phyloP scores from a whole-genome alignment of 2,329 filamentous ascomycete genomes.

The Calonectria naviculata region DNA sequence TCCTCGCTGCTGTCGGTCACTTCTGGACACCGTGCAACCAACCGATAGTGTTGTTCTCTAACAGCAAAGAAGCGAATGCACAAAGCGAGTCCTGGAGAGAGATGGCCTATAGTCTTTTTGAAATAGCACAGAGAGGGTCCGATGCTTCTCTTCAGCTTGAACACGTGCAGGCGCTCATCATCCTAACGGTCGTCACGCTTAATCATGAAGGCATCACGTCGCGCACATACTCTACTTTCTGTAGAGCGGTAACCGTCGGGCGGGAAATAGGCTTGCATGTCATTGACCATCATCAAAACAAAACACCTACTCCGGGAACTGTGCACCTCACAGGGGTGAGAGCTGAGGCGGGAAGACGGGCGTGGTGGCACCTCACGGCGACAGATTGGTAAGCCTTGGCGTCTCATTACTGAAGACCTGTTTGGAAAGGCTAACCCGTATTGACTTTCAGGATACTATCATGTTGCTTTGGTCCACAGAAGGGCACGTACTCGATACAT shows the following conservation, averaged over 20 bases:
- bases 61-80: slow-evolving; percentile 39
- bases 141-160: slow-evolving; percentile 50
- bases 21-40: slow-evolving; percentile 43
- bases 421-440: no score
- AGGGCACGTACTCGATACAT: slow-evolving; percentile 49
- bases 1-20: slow-evolving; percentile 45
- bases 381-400: slow-evolving; percentile 50
- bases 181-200: slow-evolving; percentile 51
- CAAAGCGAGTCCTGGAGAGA: slow-evolving; percentile 48
- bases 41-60: slow-evolving; percentile 38
- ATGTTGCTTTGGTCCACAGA: slow-evolving; percentile 47
- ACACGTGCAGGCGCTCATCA: slow-evolving; percentile 49
- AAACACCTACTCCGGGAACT: slow-evolving; percentile 21
- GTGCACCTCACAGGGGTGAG: slow-evolving; percentile 38
- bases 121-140: slow-evolving; percentile 43
- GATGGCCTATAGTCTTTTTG: slow-evolving; percentile 49
- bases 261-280: slow-evolving; percentile 50
- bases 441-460: slow-evolving; percentile 47
- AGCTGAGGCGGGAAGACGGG: slow-evolving; percentile 51
- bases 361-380: slow-evolving; percentile 57
- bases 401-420: no score
- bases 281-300: slow-evolving; percentile 45
- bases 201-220: slow-evolving; percentile 45
- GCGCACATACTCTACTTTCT: slow-evolving; percentile 27
- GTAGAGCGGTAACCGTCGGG: slow-evolving; percentile 29